Evolutionary conservation across 2,329 filamentous ascomycete genomes (phyloP).

Genomic region (Colletotrichum orchidophilum): DNA sequence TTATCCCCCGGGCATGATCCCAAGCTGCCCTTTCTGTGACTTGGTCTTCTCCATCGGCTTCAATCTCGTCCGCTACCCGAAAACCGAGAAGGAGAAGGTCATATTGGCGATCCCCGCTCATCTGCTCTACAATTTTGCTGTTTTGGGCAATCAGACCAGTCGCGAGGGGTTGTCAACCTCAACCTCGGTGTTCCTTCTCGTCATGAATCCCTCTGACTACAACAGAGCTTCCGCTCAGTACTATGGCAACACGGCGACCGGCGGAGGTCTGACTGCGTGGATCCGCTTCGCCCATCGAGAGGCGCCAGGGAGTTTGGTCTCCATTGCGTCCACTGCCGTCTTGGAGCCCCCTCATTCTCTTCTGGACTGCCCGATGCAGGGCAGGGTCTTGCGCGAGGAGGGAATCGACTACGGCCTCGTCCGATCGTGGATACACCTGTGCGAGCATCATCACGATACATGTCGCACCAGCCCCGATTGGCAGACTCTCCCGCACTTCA

Average conservation of each 20-base stretch:
- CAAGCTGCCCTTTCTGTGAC: constrained; percentile 8
- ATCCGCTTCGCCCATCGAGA: not conserved
- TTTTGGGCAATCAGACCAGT: not conserved
- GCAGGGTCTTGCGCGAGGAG: not conserved
- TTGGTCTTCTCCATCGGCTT: not conserved
- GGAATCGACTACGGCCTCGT: not conserved
- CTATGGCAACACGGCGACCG: not conserved
- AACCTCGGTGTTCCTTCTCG: not conserved
- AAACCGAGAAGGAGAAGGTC: not conserved
- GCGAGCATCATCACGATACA: not conserved
- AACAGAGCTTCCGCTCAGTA: not conserved
- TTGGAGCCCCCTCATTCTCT: not conserved
- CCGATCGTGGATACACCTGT: constrained; percentile 1
- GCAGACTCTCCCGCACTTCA: not conserved
- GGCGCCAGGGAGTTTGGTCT: not conserved
- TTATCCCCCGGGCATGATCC: not conserved
- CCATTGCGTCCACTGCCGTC: not conserved
- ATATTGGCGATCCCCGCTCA: not conserved
- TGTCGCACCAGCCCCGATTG: not conserved
- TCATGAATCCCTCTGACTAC: not conserved
- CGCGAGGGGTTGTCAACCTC: not conserved
- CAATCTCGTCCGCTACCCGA: not conserved
- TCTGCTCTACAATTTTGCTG: not conserved
- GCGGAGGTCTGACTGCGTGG: not conserved
- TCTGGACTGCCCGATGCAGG: not conserved